Evolutionary conservation across 768 basidiomycete genomes (phyloP).

Genomic region (Rhizopogon sp.): DNA sequence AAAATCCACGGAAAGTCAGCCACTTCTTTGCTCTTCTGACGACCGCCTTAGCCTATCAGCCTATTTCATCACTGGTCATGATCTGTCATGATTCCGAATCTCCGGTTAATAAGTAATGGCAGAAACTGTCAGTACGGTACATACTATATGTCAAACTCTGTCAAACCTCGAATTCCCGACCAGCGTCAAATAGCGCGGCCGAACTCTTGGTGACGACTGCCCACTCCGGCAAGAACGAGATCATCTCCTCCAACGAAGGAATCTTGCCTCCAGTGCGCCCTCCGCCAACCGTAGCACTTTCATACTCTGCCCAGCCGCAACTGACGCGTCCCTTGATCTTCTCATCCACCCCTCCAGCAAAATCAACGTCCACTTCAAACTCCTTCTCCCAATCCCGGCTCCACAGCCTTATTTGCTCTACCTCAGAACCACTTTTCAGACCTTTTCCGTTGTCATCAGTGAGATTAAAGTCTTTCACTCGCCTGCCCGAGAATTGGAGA

Average conservation of each 20-base stretch:
- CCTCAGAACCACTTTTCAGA: constrained; percentile 38
- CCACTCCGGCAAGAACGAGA: constrained; percentile 65
- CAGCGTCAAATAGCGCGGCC: constrained; percentile 57
- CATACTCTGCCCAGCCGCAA: constrained; percentile 68
- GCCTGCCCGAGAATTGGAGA: constrained; percentile 47
- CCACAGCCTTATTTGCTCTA: constrained; percentile 49
- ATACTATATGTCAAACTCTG: no score
- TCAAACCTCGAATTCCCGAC: constrained; percentile 3
- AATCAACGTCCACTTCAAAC: constrained; percentile 51
- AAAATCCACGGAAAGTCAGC: no score
- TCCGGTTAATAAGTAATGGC: no score
- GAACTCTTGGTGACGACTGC: constrained; percentile 51
- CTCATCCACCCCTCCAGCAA: constrained; percentile 25
- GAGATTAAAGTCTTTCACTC: constrained; percentile 39
- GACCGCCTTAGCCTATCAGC: no score
- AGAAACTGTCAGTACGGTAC: no score
- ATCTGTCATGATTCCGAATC: no score
- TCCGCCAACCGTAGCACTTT: constrained; percentile 48
- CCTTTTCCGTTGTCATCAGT: constrained; percentile 27
- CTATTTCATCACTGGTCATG: no score
- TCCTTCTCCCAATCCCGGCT: constrained; percentile 51
- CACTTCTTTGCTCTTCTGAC: no score
- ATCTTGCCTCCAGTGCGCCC: constrained; percentile 40
- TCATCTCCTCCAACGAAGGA: constrained; percentile 65
- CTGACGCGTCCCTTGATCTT: constrained; percentile 41